Evolutionary conservation across 306 rosid species (phyloP).

Genomic region (Carpinus fangiana): DNA sequence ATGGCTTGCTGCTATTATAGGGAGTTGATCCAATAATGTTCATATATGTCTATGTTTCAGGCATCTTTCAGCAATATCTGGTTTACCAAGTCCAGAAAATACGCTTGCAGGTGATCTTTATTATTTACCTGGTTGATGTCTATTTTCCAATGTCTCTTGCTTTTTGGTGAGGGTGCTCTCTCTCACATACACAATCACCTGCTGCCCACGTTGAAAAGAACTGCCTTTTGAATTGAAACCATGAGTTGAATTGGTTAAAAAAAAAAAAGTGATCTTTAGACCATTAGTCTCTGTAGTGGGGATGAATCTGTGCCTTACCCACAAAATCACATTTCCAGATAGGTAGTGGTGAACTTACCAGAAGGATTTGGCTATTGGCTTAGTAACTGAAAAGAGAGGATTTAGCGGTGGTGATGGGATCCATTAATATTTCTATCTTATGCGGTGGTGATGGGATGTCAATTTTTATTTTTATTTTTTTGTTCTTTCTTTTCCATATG

Average conservation of each 20-base stretch:
- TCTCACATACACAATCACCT: neutral
- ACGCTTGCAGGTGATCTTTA: constrained; percentile 75
- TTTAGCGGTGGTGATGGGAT: constrained; percentile 11
- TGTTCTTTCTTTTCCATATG: neutral
- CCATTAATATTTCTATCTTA: constrained; percentile 16
- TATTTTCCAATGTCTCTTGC: constrained; percentile 21
- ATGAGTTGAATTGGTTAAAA: neutral
- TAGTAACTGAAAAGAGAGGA: neutral
- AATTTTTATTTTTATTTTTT: constrained; percentile 11
- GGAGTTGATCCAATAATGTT: neutral
- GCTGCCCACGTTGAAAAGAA: neutral
- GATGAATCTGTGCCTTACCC: neutral
- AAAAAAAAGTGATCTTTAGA: neutral
- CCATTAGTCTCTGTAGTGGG: neutral
- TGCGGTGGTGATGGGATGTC: constrained; percentile 14
- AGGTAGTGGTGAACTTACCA: neutral
- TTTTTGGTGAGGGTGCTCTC: neutral
- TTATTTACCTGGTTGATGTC: neutral
- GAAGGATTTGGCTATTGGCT: constrained; percentile 13
- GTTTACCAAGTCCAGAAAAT: constrained; percentile 96
- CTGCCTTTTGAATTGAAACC: neutral
- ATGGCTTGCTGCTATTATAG: neutral
- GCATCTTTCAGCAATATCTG: constrained; percentile 90
- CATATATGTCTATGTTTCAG: constrained; percentile 46
- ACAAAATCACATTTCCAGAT: neutral